Evolutionary conservation across 352 stramenopile genomes (phyloP).

Genomic region (Globisporangium uncinulatum): DNA sequence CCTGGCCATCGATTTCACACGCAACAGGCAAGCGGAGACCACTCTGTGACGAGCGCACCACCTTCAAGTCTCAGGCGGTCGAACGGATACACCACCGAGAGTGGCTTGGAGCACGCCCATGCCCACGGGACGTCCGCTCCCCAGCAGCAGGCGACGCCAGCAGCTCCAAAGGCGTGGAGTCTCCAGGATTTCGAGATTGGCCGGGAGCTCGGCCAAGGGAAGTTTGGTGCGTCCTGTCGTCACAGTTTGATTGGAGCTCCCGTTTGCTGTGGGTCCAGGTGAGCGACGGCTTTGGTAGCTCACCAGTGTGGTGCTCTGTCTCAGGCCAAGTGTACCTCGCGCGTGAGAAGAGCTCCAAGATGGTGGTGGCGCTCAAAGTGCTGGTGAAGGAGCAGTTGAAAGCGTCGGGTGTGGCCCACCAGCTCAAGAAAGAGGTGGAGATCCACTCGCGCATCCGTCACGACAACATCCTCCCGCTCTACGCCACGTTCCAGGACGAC

Average conservation of each 20-base stretch:
- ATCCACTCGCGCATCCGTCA: constrained; percentile 89
- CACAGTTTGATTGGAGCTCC: not conserved
- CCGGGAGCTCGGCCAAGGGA: constrained; percentile 73
- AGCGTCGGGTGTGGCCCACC: constrained; percentile 55
- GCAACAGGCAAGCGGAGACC: constrained; percentile 13
- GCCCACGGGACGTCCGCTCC: constrained; percentile 2
- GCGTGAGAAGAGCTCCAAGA: constrained; percentile 73
- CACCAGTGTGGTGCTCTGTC: not conserved
- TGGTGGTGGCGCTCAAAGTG: constrained; percentile 86
- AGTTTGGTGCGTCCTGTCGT: constrained; percentile 51
- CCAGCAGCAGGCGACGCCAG: constrained; percentile 16
- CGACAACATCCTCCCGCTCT: constrained; percentile 83
- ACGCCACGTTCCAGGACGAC: constrained; percentile 80
- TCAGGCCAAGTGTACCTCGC: constrained; percentile 81
- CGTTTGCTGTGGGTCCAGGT: not conserved
- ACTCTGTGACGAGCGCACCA: not conserved
- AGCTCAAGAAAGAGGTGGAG: constrained; percentile 88
- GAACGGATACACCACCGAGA: not conserved
- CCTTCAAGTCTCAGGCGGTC: not conserved
- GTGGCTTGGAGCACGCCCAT: not conserved
- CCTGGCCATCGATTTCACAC: constrained; percentile 18
- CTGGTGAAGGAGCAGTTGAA: constrained; percentile 86
- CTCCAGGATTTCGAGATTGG: constrained; percentile 87
- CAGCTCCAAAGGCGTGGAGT: constrained; percentile 56
- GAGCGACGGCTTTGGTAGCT: not conserved